Evolutionary conservation across 768 basidiomycete genomes (phyloP), one percentile per base, ranked within the genome.

Genomic region (Kwoniella dendrophila): DNA sequence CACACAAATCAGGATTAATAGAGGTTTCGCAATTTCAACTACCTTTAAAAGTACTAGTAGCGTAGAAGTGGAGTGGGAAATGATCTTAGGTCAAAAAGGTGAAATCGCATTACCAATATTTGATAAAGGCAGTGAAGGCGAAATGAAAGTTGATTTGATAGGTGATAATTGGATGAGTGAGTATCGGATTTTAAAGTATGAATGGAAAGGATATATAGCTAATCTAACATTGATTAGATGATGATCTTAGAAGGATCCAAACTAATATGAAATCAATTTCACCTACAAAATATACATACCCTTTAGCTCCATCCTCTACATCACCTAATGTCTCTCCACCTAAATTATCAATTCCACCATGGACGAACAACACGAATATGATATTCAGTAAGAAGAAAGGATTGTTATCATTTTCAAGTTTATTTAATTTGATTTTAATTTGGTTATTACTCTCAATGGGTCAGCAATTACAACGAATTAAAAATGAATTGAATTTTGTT

Each of bases 401-500:
- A 2, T 56, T 69, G 2, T 59, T 67, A 34, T 73, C 72, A 11
- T 59, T 60, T 47, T 64, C 61, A 14, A 71, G 65, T 10, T 47
- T 73, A 1, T 5, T 71, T 34, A 70, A 71, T 27, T 43, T 73
- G 10, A 67, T 73, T 58, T 43, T 70, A 29, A 57, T 73, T 3
- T 73, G 66, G 58, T 51, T 71, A 6, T 27, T 73, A 7, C 27
- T 73, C 1, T 73, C 72, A 16, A 57, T 73, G 55, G 69, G 52
- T 12, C 69, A 71, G 50, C 72, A 71, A 33, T 47, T 73, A 11
- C 72, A 73, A 56, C 34, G 72, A 29, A 34, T 73, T 18, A 40
- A 66, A 30, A 68, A 33, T 45, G 69, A 73, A 49, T 63, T 73
- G 16, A 58, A 65, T 2, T 73, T 71, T 51, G 61, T 73, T 10